phyloP scores from a whole-genome alignment of 495 filamentous ascomycete genomes.

The Podospora didyma region DNA sequence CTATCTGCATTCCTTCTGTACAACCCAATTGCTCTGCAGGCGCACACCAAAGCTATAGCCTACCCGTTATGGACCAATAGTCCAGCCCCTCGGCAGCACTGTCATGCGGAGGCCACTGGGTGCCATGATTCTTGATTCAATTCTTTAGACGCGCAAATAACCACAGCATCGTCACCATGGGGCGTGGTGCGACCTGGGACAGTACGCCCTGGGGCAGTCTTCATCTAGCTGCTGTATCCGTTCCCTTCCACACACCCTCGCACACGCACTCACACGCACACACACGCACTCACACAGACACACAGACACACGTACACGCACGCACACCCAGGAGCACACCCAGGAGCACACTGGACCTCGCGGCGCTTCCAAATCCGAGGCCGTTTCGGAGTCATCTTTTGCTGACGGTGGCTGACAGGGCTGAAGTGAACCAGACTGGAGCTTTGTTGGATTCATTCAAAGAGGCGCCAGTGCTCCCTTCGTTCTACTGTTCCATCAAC shows the following conservation, averaged over 20 bases:
- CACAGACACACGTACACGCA: background rate
- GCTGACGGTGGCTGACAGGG: background rate
- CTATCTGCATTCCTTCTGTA: slow-evolving; percentile 24
- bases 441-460: background rate
- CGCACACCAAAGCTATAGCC: slow-evolving; percentile 23
- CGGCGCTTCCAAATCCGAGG: background rate
- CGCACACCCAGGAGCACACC: background rate
- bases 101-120: slow-evolving; percentile 12
- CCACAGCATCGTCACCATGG: background rate
- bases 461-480: slow-evolving; percentile 6
- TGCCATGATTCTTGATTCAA: slow-evolving; percentile 1
- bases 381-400: background rate
- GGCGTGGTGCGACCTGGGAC: background rate
- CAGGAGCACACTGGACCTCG: background rate
- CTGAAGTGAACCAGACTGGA: background rate
- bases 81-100: slow-evolving; percentile 4
- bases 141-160: slow-evolving; percentile 19
- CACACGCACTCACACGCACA: background rate
- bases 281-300: background rate
- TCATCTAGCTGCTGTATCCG: background rate
- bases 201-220: background rate
- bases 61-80: slow-evolving; percentile 21
- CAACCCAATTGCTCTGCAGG: slow-evolving; percentile 21
- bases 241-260: background rate
- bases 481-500: background rate